Conservation (phyloP, 2,329 filamentous ascomycete genomes). For the Rhynchosporium agropyri region DNA sequence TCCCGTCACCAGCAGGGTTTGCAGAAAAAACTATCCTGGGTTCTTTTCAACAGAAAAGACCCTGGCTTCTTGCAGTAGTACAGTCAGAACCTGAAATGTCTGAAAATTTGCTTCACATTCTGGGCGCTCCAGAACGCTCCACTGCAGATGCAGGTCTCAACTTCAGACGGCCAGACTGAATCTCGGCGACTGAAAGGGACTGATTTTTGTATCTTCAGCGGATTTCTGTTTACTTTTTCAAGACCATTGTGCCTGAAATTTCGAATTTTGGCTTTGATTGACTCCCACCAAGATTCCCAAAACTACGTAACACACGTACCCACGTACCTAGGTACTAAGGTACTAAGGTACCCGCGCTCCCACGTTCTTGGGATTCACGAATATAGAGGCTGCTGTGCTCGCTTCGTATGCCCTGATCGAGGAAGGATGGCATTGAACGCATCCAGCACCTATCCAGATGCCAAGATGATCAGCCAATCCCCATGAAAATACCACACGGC, state of each 20-base stretch:
- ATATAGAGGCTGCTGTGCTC: background rate
- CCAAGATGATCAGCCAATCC: slow-evolving; percentile 15
- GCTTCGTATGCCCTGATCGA: slow-evolving; percentile 17
- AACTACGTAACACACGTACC: too few species aligned
- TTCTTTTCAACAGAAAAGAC: background rate
- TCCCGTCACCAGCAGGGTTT: background rate
- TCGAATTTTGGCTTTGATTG: background rate
- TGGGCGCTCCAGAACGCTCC: background rate
- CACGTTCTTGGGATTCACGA: slow-evolving; percentile 10
- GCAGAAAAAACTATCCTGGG: background rate
- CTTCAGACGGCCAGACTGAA: slow-evolving; percentile 2
- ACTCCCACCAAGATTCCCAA: background rate
- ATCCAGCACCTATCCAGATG: background rate
- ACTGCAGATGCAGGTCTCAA: slow-evolving; percentile 1
- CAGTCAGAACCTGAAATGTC: slow-evolving; percentile 12
- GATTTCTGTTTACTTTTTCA: too few species aligned
- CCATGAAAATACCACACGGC: slow-evolving; percentile 16
- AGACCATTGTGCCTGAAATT: too few species aligned
- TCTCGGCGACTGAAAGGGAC: background rate
- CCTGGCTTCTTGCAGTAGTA: slow-evolving; percentile 8
- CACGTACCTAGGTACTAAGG: too few species aligned
- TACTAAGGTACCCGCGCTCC: background rate
- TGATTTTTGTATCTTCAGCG: background rate
- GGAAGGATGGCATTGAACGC: slow-evolving; percentile 5
- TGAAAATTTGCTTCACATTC: background rate